Evolutionary conservation across 129 eudicot genomes (phyloP).

Genomic region (Erigeron canadensis): DNA sequence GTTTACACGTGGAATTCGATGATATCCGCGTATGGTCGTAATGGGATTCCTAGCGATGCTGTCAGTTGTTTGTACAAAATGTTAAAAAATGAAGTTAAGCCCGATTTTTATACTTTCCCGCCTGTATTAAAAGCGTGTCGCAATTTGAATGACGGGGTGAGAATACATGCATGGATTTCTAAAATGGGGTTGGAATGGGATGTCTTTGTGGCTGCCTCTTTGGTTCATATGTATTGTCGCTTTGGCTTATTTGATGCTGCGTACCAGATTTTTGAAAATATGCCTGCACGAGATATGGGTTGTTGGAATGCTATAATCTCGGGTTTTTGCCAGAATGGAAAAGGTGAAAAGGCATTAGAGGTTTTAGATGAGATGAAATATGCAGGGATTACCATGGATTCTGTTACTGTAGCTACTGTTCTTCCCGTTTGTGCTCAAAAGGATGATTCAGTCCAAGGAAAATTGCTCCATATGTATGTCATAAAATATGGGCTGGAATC

Average conservation of each 20-base stretch:
- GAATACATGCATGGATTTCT: conserved; percentile 55
- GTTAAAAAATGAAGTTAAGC: conserved; percentile 53
- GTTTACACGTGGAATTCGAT: conserved; percentile 84
- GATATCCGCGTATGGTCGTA: conserved; percentile 70
- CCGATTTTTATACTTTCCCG: conserved; percentile 85
- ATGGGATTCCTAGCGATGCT: conserved; percentile 49
- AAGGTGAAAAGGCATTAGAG: conserved; percentile 53
- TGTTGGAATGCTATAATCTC: conserved; percentile 90
- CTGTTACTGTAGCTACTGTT: conserved; percentile 59
- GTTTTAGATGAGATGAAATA: conserved; percentile 64
- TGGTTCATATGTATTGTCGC: conserved; percentile 85
- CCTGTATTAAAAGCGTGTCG: conserved; percentile 75
- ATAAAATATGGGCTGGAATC: conserved; percentile 73
- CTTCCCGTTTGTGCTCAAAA: conserved; percentile 74
- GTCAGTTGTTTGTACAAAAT: conserved; percentile 51
- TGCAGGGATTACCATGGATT: conserved; percentile 63
- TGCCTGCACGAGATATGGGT: conserved; percentile 77
- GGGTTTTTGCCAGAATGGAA: conserved; percentile 76
- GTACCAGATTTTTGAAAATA: conserved; percentile 47
- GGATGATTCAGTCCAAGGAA: conserved; percentile 49
- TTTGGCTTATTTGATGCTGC: conserved; percentile 56
- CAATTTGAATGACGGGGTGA: conserved; percentile 49
- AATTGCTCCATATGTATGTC: conserved; percentile 55
- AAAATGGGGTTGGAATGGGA: conserved; percentile 77
- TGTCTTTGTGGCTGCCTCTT: conserved; percentile 74